Evolutionary conservation across 495 filamentous ascomycete species (phyloP).

Genomic region (Penicillium pancosmium): DNA sequence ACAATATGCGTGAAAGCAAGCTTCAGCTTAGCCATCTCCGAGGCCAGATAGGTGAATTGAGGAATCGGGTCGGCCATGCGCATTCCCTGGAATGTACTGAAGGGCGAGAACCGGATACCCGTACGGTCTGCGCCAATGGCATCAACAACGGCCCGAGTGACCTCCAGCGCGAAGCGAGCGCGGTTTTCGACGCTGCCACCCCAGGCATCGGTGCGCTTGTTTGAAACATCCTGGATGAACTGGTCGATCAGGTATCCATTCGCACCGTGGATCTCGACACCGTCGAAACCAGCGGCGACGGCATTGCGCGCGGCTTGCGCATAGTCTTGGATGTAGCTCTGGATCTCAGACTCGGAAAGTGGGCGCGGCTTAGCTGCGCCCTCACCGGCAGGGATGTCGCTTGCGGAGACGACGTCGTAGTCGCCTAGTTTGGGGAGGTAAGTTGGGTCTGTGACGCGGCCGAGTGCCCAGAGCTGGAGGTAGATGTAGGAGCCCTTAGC

Average conservation of each 20-base stretch:
- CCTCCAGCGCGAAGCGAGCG: slow-evolving; percentile 65
- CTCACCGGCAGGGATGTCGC: slow-evolving; percentile 44
- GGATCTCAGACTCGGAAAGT: slow-evolving; percentile 61
- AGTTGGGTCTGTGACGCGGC: slow-evolving; percentile 54
- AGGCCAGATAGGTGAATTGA: slow-evolving; percentile 63
- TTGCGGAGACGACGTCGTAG: slow-evolving; percentile 49
- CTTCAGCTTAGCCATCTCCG: slow-evolving; percentile 52
- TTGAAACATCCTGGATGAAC: slow-evolving; percentile 65
- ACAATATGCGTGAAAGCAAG: slow-evolving; percentile 71
- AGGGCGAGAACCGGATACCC: slow-evolving; percentile 68
- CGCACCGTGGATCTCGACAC: slow-evolving; percentile 73
- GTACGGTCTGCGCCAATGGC: slow-evolving; percentile 66
- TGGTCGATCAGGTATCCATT: slow-evolving; percentile 80
- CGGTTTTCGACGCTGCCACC: slow-evolving; percentile 77
- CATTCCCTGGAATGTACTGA: slow-evolving; percentile 68
- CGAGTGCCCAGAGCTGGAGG: slow-evolving; percentile 69
- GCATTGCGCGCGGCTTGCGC: slow-evolving; percentile 64
- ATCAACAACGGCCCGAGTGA: slow-evolving; percentile 60
- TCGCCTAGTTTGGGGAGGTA: slow-evolving; percentile 35
- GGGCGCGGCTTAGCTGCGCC: slow-evolving; percentile 43
- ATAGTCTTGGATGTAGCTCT: slow-evolving; percentile 57
- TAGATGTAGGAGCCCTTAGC: slow-evolving; percentile 63
- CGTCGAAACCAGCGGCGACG: slow-evolving; percentile 72
- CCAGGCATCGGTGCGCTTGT: slow-evolving; percentile 66
- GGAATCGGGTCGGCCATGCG: slow-evolving; percentile 62